These are phyloP conservation scores for Geotrichum fermentans DNA, from an alignment of 1,139 yeast species.

Conservation along the genomic window DNA sequence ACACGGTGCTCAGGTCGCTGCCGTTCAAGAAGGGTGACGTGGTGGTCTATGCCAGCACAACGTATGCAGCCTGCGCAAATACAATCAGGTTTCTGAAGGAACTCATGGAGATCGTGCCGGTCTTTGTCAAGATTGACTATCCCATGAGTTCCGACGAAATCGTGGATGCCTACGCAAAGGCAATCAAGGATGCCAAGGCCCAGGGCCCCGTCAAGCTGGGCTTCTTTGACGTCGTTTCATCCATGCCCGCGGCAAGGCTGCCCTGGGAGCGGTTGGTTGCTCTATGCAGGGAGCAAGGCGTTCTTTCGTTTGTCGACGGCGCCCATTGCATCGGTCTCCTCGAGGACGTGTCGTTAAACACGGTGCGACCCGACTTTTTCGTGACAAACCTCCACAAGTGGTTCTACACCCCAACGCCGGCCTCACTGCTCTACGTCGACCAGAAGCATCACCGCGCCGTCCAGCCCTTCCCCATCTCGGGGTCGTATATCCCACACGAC, in stretches of 20 bases:
- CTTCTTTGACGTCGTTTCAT: slow-evolving; percentile 57
- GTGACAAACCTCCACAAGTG: slow-evolving; percentile 67
- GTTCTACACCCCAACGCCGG: slow-evolving; percentile 56
- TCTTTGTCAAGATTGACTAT: slow-evolving; percentile 45
- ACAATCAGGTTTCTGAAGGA: slow-evolving; percentile 48
- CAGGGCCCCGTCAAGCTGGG: slow-evolving; percentile 39
- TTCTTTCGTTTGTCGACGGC: slow-evolving; percentile 61
- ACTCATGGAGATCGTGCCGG: slow-evolving; percentile 43
- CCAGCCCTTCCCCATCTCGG: slow-evolving; percentile 57
- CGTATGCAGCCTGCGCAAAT: slow-evolving; percentile 55
- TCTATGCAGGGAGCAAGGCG: slow-evolving; percentile 47
- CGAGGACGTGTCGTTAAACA: slow-evolving; percentile 42
- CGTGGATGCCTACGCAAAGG: slow-evolving; percentile 40
- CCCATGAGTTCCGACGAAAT: slow-evolving; percentile 51
- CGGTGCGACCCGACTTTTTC: slow-evolving; percentile 56
- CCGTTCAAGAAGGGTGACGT: slow-evolving; percentile 54
- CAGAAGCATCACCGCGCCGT: slow-evolving; percentile 47
- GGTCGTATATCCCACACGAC: slow-evolving; percentile 22
- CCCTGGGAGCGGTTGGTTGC: slow-evolving; percentile 51
- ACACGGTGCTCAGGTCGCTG: slow-evolving; percentile 52
- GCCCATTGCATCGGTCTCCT: slow-evolving; percentile 65
- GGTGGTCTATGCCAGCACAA: slow-evolving; percentile 48
- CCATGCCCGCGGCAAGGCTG: slow-evolving; percentile 58
- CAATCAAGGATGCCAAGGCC: slow-evolving; percentile 29
- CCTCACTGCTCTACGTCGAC: slow-evolving; percentile 57